Percentiles rank a stretch among this genome's conserved stretches.
phyloP scores from a whole-genome alignment of 2,329 filamentous ascomycete genomes.

The Ophiocordyceps australis region DNA sequence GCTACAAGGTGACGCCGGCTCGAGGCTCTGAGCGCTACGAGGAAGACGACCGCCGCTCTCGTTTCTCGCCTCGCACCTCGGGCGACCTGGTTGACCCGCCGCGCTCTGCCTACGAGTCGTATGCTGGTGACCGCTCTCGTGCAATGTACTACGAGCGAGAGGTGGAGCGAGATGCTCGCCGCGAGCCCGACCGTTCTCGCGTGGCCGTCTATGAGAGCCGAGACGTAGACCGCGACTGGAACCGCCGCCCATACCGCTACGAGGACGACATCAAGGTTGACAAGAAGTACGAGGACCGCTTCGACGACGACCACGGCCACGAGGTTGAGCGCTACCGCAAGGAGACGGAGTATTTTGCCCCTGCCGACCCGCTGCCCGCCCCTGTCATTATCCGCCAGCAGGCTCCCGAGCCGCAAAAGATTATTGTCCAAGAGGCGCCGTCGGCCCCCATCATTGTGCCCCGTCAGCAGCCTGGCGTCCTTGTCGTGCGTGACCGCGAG shows the following conservation, averaged over 20 bases:
- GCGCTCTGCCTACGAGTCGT: conserved; percentile 27
- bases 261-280: conserved; percentile 36
- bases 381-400: conserved; percentile 39
- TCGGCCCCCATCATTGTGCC: conserved; percentile 29
- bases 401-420: conserved; percentile 35
- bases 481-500: conserved; percentile 24
- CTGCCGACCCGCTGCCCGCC: conserved; percentile 25
- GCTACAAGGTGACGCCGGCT: conserved; percentile 29
- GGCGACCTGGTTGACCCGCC: conserved; percentile 24
- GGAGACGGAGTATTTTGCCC: conserved; percentile 44
- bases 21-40: conserved; percentile 21
- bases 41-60: conserved; percentile 26
- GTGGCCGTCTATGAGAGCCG: conserved; percentile 17
- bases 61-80: conserved; percentile 21
- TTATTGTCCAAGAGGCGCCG: conserved; percentile 40
- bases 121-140: conserved; percentile 17
- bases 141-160: conserved; percentile 26
- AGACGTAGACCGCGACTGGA: conserved; percentile 23
- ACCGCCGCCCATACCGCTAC: conserved; percentile 21
- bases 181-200: conserved; percentile 10
- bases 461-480: conserved; percentile 23
- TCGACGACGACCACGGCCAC: conserved; percentile 23
- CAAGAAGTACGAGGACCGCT: conserved; percentile 30
- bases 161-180: conserved; percentile 15
- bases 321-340: conserved; percentile 41